A percentile compares a stretch with the other conserved stretches of the same genome.
Conservation (phyloP, 352 stramenopile genomes). For the Thalassiosira livingstoniorum region DNA sequence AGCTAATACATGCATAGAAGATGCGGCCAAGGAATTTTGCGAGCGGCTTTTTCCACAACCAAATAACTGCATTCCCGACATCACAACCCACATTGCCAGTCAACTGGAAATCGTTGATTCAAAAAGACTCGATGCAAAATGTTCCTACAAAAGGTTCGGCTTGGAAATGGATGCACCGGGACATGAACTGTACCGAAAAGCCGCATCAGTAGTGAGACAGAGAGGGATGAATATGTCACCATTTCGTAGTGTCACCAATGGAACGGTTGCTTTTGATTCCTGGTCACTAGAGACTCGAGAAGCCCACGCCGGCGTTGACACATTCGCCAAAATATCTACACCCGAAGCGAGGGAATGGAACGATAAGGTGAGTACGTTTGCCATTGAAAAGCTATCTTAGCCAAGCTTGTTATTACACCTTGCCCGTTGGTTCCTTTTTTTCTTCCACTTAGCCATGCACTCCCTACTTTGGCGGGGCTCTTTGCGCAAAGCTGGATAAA, state of each 20-base stretch:
- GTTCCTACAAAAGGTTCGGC: slow-evolving; percentile 63
- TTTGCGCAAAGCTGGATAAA: slow-evolving; percentile 67
- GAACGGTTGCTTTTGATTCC: slow-evolving; percentile 41
- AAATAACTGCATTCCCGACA: slow-evolving; percentile 50
- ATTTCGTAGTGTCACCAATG: slow-evolving; percentile 64
- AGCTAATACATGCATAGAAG: slow-evolving; percentile 43
- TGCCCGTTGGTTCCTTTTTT: slow-evolving; percentile 6
- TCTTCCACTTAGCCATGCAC: slow-evolving; percentile 17
- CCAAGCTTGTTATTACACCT: too few species aligned
- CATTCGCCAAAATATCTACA: slow-evolving; percentile 60
- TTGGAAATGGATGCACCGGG: slow-evolving; percentile 61
- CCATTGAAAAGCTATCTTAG: too few species aligned
- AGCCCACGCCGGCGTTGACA: slow-evolving; percentile 54
- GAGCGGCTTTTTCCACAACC: slow-evolving; percentile 38
- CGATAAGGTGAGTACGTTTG: slow-evolving; percentile 57
- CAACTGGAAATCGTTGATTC: slow-evolving; percentile 52
- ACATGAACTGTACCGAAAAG: slow-evolving; percentile 56
- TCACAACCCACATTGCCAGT: slow-evolving; percentile 50
- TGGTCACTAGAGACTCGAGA: slow-evolving; percentile 56
- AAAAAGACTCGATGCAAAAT: slow-evolving; percentile 61
- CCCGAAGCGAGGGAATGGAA: slow-evolving; percentile 64
- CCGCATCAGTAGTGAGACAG: slow-evolving; percentile 30
- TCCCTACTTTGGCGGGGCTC: slow-evolving; percentile 56
- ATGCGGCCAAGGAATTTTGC: slow-evolving; percentile 54
- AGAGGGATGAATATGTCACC: slow-evolving; percentile 63